Percentiles rank a stretch among this genome's conserved stretches.
These are phyloP conservation scores for Penicillium sp. DNA, from an alignment of 2,329 filamentous ascomycete species.

Conservation along the genomic window DNA sequence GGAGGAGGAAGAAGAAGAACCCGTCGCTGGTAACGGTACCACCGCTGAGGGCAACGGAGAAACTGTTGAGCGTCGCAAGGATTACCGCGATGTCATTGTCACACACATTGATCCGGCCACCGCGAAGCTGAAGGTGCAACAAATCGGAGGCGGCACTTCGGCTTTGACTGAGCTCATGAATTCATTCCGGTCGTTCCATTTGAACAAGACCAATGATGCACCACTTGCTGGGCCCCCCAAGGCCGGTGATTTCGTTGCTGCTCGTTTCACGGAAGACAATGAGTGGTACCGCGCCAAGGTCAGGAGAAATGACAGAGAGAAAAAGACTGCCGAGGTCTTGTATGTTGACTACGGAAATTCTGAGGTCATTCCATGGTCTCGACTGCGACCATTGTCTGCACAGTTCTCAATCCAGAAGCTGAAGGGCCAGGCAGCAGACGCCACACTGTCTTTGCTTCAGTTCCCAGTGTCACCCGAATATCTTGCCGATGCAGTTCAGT, in stretches of 20 bases:
- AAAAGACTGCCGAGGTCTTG: slow-evolving; percentile 82
- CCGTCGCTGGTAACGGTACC: slow-evolving; percentile 45
- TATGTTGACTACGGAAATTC: slow-evolving; percentile 97
- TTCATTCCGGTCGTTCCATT: slow-evolving; percentile 85
- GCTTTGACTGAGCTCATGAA: slow-evolving; percentile 84
- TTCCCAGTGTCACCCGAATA: slow-evolving; percentile 81
- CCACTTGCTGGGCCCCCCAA: slow-evolving; percentile 74
- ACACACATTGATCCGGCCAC: slow-evolving; percentile 78
- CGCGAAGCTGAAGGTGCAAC: slow-evolving; percentile 83
- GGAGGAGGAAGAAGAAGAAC: slow-evolving; percentile 53
- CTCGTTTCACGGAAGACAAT: slow-evolving; percentile 82
- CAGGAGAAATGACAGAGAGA: slow-evolving; percentile 85
- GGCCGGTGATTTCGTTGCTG: slow-evolving; percentile 84
- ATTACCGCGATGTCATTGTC: slow-evolving; percentile 91
- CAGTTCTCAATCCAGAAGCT: slow-evolving; percentile 80
- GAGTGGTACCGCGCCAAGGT: slow-evolving; percentile 94
- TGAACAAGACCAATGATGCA: slow-evolving; percentile 75
- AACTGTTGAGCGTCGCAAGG: slow-evolving; percentile 61
- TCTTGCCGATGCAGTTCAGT: slow-evolving; percentile 71
- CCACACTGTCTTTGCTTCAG: slow-evolving; percentile 82
- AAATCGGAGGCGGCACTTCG: slow-evolving; percentile 80
- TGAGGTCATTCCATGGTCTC: slow-evolving; percentile 80
- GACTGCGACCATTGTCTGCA: slow-evolving; percentile 75
- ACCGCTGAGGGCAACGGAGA: slow-evolving; percentile 54
- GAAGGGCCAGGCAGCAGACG: slow-evolving; percentile 81